phyloP scores from a whole-genome alignment of 768 basidiomycete species.

The Naganishia randhawae region DNA sequence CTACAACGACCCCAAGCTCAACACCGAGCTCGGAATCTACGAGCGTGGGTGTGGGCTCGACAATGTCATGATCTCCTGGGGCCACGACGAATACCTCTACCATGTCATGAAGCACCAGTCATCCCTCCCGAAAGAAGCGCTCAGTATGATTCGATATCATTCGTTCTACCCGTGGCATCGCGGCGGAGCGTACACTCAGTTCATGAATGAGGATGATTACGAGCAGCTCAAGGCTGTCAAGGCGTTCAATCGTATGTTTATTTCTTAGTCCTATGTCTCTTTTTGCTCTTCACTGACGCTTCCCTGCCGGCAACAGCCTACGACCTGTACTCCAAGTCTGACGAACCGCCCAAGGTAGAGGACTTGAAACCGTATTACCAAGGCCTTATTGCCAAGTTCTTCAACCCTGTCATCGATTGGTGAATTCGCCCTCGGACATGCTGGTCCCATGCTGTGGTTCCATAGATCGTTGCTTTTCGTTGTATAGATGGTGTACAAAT shows the following conservation, averaged over 20 bases:
- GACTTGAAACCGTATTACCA: constrained; percentile 77
- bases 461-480: neutral
- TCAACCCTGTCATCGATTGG: constrained; percentile 78
- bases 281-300: neutral
- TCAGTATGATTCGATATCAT: constrained; percentile 91
- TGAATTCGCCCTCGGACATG: constrained; percentile 45
- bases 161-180: constrained; percentile 96
- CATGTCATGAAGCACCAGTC: constrained; percentile 78
- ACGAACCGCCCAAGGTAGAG: constrained; percentile 62
- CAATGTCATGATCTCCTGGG: constrained; percentile 64
- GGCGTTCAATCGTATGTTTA: constrained; percentile 71
- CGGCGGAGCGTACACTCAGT: constrained; percentile 75
- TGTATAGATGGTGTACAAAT: neutral
- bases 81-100: constrained; percentile 90
- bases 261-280: neutral
- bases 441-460: too few relatives aligned
- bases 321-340: constrained; percentile 86
- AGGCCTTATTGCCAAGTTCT: constrained; percentile 74
- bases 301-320: constrained; percentile 57
- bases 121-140: constrained; percentile 70
- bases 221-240: constrained; percentile 59
- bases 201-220: constrained; percentile 64
- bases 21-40: constrained; percentile 48
- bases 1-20: constrained; percentile 39
- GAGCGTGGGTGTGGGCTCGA: constrained; percentile 46